phyloP scores from a whole-genome alignment of 352 stramenopile species.

The Globisporangium cylindrosporum region DNA sequence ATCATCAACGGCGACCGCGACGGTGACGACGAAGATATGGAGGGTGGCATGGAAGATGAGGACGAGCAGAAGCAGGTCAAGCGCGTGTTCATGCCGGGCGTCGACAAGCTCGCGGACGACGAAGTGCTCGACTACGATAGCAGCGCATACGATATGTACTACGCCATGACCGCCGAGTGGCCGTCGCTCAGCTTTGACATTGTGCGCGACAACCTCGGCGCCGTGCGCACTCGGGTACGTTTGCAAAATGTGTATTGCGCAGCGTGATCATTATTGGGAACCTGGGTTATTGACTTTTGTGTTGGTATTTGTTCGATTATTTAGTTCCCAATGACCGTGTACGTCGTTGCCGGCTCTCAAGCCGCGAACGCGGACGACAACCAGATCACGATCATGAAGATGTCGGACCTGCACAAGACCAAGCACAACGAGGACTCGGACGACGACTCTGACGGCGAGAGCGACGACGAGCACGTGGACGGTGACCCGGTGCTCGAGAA shows the following conservation, averaged over 20 bases:
- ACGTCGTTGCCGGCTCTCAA: constrained; percentile 96
- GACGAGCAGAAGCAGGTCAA: constrained; percentile 56
- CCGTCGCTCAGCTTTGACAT: constrained; percentile 98
- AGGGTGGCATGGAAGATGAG: constrained; percentile 55
- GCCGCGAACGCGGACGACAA: constrained; percentile 92
- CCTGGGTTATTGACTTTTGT: neutral
- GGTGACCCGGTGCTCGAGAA: constrained; percentile 95
- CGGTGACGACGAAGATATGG: constrained; percentile 50
- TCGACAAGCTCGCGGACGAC: constrained; percentile 88
- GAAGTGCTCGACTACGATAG: constrained; percentile 98
- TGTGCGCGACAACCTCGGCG: constrained; percentile 94
- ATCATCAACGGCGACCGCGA: constrained; percentile 43
- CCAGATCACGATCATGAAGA: constrained; percentile 97
- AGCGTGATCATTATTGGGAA: neutral
- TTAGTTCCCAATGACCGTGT: constrained; percentile 95
- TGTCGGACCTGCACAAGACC: constrained; percentile 96
- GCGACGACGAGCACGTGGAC: constrained; percentile 92
- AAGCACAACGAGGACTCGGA: constrained; percentile 80
- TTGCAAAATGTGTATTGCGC: neutral
- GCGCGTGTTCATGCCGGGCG: constrained; percentile 94
- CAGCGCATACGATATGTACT: constrained; percentile 99
- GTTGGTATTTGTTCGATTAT: neutral
- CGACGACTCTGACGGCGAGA: constrained; percentile 72
- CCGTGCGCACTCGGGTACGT: constrained; percentile 72
- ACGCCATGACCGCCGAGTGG: constrained; percentile 97